These are phyloP conservation scores for Babesia ovis DNA, from an alignment of 169 alveolate genomes.

Conservation along the genomic window DNA sequence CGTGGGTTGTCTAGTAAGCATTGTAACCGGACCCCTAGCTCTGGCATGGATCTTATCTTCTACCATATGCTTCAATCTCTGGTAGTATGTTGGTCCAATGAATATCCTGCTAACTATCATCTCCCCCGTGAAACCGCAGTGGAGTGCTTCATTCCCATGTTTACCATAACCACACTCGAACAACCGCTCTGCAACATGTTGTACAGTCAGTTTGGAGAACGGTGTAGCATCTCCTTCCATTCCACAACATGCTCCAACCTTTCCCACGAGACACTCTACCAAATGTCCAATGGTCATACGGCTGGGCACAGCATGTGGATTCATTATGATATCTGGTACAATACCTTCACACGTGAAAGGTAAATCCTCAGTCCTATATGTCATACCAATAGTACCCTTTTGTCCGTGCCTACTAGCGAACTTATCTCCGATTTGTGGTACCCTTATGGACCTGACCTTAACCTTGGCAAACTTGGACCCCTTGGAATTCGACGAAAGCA, in stretches of 20 bases:
- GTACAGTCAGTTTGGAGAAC: conserved; percentile 95
- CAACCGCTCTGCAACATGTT: conserved; percentile 94
- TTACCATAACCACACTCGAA: conserved; percentile 95
- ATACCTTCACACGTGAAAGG: conserved; percentile 98
- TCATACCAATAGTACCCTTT: conserved; percentile 99
- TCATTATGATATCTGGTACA: conserved; percentile 98
- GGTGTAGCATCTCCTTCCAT: conserved; percentile 99
- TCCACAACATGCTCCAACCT: conserved; percentile 96
- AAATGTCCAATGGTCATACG: conserved; percentile 99
- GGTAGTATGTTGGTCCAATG: conserved; percentile 99
- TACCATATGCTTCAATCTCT: conserved; percentile 99
- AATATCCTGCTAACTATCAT: conserved; percentile 91
- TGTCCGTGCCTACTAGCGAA: conserved; percentile 99
- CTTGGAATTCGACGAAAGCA: conserved; percentile 92
- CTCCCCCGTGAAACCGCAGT: conserved; percentile 95
- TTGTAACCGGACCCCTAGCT: conserved; percentile 98
- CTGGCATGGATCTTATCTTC: conserved; percentile 99
- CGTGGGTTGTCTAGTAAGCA: conserved; percentile 99
- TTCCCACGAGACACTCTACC: conserved; percentile 97
- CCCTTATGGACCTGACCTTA: conserved; percentile 91
- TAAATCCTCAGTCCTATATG: conserved; percentile 97
- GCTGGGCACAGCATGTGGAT: conserved; percentile 99
- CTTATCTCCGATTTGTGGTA: conserved; percentile 99
- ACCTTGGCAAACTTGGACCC: conserved; percentile 96
- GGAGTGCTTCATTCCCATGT: conserved; percentile 98